A percentile compares a stretch with the other conserved stretches of the same genome.
phyloP scores from a whole-genome alignment of 1,139 yeast species.

The Meyerozyma carpophila region DNA sequence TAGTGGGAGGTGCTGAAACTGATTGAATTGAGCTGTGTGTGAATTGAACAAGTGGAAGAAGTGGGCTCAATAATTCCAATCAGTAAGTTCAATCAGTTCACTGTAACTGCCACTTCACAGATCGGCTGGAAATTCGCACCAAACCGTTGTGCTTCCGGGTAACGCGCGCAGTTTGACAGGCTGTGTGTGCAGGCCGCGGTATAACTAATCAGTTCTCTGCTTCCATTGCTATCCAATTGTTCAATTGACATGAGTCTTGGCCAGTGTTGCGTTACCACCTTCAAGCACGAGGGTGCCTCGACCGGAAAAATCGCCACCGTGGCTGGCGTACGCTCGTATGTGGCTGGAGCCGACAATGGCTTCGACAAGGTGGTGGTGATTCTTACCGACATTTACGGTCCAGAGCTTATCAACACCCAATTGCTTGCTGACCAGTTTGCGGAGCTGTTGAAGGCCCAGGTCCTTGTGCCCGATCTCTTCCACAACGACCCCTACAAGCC shows the following conservation, averaged over 20 bases:
- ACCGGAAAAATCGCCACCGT: conserved; percentile 8
- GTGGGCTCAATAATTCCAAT: too few relatives aligned
- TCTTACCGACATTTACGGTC: conserved; percentile 67
- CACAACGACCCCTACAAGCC: conserved; percentile 43
- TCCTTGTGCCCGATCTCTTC: conserved; percentile 70
- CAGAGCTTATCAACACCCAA: conserved; percentile 47
- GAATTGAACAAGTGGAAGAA: too few relatives aligned
- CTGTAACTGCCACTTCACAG: not conserved
- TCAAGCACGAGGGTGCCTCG: conserved; percentile 13
- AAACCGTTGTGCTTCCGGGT: not conserved
- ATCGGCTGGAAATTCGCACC: too few relatives aligned
- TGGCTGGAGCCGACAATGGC: conserved; percentile 9
- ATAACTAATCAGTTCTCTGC: not conserved
- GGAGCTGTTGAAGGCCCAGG: conserved; percentile 51
- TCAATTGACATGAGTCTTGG: not conserved
- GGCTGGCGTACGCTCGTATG: conserved; percentile 12
- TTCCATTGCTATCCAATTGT: not conserved
- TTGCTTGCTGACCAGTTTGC: conserved; percentile 72
- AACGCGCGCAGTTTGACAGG: not conserved
- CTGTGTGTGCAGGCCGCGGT: not conserved
- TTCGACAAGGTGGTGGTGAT: conserved; percentile 42
- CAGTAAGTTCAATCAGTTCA: too few relatives aligned
- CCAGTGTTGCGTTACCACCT: conserved; percentile 11
- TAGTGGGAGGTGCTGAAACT: too few relatives aligned
- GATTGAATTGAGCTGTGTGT: too few relatives aligned